phyloP scores from a whole-genome alignment of 2,329 filamentous ascomycete genomes.

The Neofusicoccum ribis region DNA sequence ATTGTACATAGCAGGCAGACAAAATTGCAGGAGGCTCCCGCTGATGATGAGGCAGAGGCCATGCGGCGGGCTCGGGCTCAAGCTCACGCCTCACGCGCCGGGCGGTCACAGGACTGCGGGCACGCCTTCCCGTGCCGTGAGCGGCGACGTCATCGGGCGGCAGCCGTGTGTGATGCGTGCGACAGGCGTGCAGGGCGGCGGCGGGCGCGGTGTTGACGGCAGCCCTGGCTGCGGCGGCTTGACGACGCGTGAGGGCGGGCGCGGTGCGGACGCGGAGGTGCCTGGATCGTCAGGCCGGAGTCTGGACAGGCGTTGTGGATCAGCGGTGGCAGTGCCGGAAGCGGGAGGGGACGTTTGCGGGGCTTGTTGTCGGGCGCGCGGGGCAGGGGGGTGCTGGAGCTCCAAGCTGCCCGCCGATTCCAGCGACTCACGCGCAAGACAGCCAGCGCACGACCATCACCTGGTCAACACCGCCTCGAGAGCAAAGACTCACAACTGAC shows the following conservation, averaged over 20 bases:
- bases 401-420: constrained; percentile 1
- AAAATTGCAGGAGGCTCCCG: constrained; percentile 9
- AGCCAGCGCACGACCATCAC: constrained; percentile 14
- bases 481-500: constrained; percentile 7
- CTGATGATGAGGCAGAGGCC: background rate
- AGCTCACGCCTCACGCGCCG: background rate
- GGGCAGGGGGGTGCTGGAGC: background rate
- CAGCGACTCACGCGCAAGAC: background rate
- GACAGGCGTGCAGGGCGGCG: background rate
- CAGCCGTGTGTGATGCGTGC: background rate
- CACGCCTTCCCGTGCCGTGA: background rate
- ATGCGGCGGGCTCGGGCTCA: background rate
- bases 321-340: background rate
- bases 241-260: too few relatives aligned
- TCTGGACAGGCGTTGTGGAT: background rate
- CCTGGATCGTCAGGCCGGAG: constrained; percentile 8
- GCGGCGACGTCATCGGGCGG: background rate
- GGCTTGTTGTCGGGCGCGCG: background rate
- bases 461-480: constrained; percentile 10
- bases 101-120: background rate
- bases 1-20: background rate
- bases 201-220: background rate
- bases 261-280: background rate
- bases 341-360: constrained; percentile 4
- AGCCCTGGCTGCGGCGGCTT: background rate